These are phyloP conservation scores for Cystofilobasidium macerans DNA, from an alignment of 768 basidiomycete genomes.

Conservation along the genomic window DNA sequence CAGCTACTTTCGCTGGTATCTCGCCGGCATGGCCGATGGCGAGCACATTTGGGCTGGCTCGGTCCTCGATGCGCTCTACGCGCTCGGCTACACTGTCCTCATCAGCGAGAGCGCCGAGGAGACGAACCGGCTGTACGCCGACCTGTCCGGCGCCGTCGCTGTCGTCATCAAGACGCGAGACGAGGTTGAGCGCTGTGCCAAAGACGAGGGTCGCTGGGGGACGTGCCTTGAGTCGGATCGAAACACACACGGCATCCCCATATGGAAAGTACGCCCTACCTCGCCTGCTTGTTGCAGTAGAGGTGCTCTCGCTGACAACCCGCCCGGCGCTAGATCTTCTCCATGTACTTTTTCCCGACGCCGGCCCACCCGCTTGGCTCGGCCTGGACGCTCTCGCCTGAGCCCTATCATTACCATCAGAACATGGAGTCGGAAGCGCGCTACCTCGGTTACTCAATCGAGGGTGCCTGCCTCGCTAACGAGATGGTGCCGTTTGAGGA, in stretches of 20 bases:
- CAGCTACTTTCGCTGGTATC: slow-evolving; percentile 18
- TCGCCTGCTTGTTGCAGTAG: not conserved
- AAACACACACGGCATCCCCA: slow-evolving; percentile 20
- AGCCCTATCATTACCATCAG: slow-evolving; percentile 17
- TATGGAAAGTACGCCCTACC: slow-evolving; percentile 18
- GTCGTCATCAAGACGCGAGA: slow-evolving; percentile 55
- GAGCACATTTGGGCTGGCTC: slow-evolving; percentile 24
- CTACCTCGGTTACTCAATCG: slow-evolving; percentile 24
- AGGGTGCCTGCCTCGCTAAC: slow-evolving; percentile 2
- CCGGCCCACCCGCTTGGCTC: slow-evolving; percentile 23
- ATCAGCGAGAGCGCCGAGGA: slow-evolving; percentile 16
- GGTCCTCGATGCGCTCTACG: slow-evolving; percentile 9
- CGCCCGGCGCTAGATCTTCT: slow-evolving; percentile 5
- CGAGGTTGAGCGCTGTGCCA: slow-evolving; percentile 80
- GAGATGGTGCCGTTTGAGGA: slow-evolving; percentile 7
- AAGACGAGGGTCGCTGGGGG: not conserved
- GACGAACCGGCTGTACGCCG: slow-evolving; percentile 19
- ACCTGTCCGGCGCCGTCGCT: slow-evolving; percentile 15
- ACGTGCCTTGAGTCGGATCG: slow-evolving; percentile 16
- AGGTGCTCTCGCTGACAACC: not conserved
- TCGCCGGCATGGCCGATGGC: slow-evolving; percentile 16
- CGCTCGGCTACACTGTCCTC: slow-evolving; percentile 19
- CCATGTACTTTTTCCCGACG: slow-evolving; percentile 25
- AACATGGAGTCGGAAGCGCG: slow-evolving; percentile 19
- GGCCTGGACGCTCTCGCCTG: slow-evolving; percentile 23